Base-by-base conservation (phyloP, 2,329 filamentous ascomycete species). In the Claviceps spartinae region DNA sequence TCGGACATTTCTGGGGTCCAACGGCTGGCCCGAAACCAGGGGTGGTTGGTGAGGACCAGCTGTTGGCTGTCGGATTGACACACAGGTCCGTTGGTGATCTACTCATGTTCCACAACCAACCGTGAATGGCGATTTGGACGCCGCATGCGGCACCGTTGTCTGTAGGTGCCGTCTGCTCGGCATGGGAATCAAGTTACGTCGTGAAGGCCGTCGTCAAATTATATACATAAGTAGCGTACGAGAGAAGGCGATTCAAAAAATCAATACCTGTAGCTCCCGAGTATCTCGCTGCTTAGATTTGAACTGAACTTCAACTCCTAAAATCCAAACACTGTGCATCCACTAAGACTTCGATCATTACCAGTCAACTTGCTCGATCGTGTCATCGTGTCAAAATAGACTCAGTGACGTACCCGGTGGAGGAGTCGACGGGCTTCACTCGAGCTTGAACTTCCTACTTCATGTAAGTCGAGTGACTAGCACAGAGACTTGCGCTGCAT, bases 131-230 rank as follows among this genome's bases (percentile, higher is more conserved):
- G 45, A 52, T 59, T 60, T 55, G 26, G 56, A 56, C 48, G 53
- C 54, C 52, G 56, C 45, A 58, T 56, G 54, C 50, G 57, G 57
- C 58, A 54, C 22, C 43, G 46, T 36, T 41, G 18, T 45, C 40
- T 48, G 44, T 54, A 36, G 22, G 22, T 47, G 40, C 41, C n/a
- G 20, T 38, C 22, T 50, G 45, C 40, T 24, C 44, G 44, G 42
- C 43, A 45, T 46, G 26, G 30, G 11, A 20, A 14, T 22, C 5
- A 40, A 40, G 6, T 34, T 41, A 36, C 9, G 20, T 46, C 20
- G 36, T 48, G 37, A 38, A 40, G 45, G 36, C 24, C 40, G 22
- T 51, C 34, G 3, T 30, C 36, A 14, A 9, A 41, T 7, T 20
- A 24, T 20, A 47, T 47, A 51, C 50, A 16, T 45, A 57, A 52